Conservation (phyloP, 352 stramenopile species). For the Globisporangium acanthophoron region DNA sequence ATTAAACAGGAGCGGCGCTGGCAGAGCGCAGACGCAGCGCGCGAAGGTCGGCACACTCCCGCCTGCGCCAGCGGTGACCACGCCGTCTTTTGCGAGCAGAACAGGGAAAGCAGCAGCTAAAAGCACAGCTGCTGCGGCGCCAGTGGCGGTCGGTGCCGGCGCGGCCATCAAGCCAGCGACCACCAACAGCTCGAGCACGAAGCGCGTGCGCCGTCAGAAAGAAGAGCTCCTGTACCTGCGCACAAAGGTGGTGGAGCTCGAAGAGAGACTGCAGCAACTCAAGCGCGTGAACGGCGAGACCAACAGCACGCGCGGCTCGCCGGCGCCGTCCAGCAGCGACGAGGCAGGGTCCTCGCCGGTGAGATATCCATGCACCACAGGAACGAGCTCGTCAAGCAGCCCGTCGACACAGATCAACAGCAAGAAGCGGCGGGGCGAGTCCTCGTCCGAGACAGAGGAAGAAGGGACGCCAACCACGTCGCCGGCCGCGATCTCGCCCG, state of each 20-base stretch:
- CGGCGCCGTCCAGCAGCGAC: slow-evolving; percentile 3
- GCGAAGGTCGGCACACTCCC: neutral
- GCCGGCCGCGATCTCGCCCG: slow-evolving; percentile 17
- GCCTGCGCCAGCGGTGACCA: neutral
- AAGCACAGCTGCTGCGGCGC: neutral
- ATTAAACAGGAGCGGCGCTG: neutral
- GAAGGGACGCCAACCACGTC: neutral
- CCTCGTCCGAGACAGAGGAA: slow-evolving; percentile 3
- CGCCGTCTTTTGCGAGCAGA: neutral
- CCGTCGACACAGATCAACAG: neutral
- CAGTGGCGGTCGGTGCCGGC: neutral
- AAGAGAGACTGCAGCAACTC: slow-evolving; percentile 13
- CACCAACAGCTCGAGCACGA: slow-evolving; percentile 14
- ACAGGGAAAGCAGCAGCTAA: neutral
- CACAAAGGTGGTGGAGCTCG: slow-evolving; percentile 16
- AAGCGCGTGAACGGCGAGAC: slow-evolving; percentile 10
- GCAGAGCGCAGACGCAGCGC: neutral
- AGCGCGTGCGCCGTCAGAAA: slow-evolving; percentile 17
- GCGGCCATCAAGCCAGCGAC: neutral
- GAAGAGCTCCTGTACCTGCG: slow-evolving; percentile 20
- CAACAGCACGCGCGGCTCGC: slow-evolving; percentile 5
- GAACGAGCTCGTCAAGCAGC: neutral
- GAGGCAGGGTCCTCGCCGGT: slow-evolving; percentile 4
- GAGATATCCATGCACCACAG: neutral
- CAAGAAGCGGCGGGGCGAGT: slow-evolving; percentile 2